Conservation (phyloP, 352 stramenopile species). For the Blastocystis sp. region DNA sequence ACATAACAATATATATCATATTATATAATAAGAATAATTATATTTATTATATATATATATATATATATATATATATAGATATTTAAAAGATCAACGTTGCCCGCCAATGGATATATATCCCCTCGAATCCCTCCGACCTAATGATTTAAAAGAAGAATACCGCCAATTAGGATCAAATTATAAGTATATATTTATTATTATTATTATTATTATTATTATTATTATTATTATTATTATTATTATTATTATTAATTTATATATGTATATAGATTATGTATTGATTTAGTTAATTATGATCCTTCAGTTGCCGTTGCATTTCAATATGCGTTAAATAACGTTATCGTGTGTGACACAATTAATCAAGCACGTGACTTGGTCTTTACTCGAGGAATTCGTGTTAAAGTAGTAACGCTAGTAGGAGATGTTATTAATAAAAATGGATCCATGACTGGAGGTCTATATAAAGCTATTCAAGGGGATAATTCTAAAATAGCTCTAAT, state of each 20-base stretch:
- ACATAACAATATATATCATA: too few relatives aligned
- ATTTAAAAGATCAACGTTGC: conserved; percentile 70
- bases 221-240: too few relatives aligned
- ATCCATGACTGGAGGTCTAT: conserved; percentile 92
- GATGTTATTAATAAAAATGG: conserved; percentile 87
- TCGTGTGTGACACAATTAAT: conserved; percentile 82
- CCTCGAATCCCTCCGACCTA: conserved; percentile 72
- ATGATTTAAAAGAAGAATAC: conserved; percentile 58
- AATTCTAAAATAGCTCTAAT: too few relatives aligned
- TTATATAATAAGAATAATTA: too few relatives aligned
- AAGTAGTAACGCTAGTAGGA: conserved; percentile 67
- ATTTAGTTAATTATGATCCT: conserved; percentile 79
- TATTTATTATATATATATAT: too few relatives aligned
- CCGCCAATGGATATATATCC: conserved; percentile 83
- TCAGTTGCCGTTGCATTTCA: conserved; percentile 70
- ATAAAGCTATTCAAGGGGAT: too few relatives aligned
- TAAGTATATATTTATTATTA: too few relatives aligned
- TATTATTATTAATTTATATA: too few relatives aligned
- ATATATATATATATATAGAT: too few relatives aligned
- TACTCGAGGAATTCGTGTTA: conserved; percentile 39
- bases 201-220: too few relatives aligned
- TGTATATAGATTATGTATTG: conserved; percentile 67
- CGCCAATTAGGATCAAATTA: conserved; percentile 66
- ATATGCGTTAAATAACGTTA: conserved; percentile 77
- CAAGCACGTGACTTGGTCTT: conserved; percentile 64